Evolutionary conservation across 768 basidiomycete genomes (phyloP), one percentile per base, ranked within the genome.

Genomic region (Tulasnella sp.): DNA sequence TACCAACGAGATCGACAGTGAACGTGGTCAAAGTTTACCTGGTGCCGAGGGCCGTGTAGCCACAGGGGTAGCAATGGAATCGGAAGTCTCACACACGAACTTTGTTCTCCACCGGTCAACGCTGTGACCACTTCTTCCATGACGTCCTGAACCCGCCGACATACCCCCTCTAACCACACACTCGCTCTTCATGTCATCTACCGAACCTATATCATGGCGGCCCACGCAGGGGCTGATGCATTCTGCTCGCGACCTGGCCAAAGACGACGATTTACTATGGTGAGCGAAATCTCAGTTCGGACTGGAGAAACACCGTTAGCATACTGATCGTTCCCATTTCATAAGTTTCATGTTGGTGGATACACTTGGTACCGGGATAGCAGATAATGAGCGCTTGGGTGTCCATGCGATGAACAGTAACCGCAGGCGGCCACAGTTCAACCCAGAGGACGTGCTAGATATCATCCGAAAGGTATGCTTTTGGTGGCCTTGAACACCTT

Each of bases 371-470:
- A 87, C 87, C 2, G 85, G 85, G 9, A 29, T 48, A 30, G 72
- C 66, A 38, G 34, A 38, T 15, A 70, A 70, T 7, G 83, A 84
- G 7, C 88, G 89, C n/a, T 77, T 92, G 54, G 78, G 83, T 59
- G 89, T 92, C 12, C 88, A 92, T 75, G 91, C 89, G 72, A 92
- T 92, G 88, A 87, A 91, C 69, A 74, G 84, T 24, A 78, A 80
- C 62, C 78, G 85, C 57, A 77, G 81, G 50, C 77, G 90, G 27
- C 89, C 89, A 60, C 88, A 85, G 75, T 82, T 85, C 53, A 76
- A 83, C 64, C 73, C 82, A 7, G 72, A 76, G 45, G 80, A 83
- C 68, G 78, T 92, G 65, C 76, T 91, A 70, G 70, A 74, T 63
- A 81, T 82, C 65, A 83, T 89, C 60, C 77, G 80, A 80, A 84